Base-by-base conservation (phyloP, 257 asterid species). In the Verbascum thapsus region DNA sequence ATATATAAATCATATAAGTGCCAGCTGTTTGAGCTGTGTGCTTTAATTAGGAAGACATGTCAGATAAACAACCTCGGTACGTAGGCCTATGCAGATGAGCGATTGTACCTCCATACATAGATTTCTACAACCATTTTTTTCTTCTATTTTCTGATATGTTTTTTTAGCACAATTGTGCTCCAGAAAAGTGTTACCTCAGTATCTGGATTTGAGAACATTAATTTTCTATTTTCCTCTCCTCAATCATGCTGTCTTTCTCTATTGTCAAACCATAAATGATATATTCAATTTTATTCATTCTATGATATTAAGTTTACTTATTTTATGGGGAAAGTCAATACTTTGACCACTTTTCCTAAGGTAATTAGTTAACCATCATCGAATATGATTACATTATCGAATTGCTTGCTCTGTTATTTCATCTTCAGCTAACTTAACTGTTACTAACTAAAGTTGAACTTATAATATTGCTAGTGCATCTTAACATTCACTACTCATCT, bases 391-490 rank as follows among this genome's bases (percentile, higher is more conserved):
- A 45, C 7, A 16, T 7, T 5, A 12, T 15, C 9, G 5, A 17
- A n/a, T 6, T 45, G 52, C 52, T 13, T 16, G 15, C 52, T 22
- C 52, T 22, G 13, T n/a, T n/a, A 10, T 17, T 37, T 63, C 17
- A 8, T 35, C 26, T 64, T 64, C 71, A 26, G 38, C 20, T 63
- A n/a, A 38, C 59, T 47, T 43, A 26, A 55, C 45, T 62, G 53
- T 37, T 63, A 40, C 7, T 11, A 50, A 60, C 53, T 67, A 44
- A 16, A 50, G 17, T 20, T 12, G 9, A 19, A 54, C 35, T 60
- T 44, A 37, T 32, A 53, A 11, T 30, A 53, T 60, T 20, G 19
- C 13, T 8, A 41, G 16, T 35, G 65, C 47, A 49, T 44, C 35
- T 48, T 30, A 55, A 26, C 30, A 19, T 34, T 18, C 45, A 12